Conservation (phyloP, 164 flowering plant genomes). For the Litsea cubeba region DNA sequence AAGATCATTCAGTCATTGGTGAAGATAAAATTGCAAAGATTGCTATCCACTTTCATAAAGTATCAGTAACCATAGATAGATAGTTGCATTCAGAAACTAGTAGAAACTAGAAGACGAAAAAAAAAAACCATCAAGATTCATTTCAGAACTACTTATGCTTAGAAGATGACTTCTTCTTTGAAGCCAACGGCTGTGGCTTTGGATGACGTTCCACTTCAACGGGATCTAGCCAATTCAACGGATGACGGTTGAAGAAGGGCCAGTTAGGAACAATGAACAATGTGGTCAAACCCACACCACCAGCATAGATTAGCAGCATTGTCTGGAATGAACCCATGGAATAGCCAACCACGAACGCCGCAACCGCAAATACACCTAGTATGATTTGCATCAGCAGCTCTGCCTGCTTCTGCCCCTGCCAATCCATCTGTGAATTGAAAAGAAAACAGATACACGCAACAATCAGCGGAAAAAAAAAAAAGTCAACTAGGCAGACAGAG, state of each 20-base stretch:
- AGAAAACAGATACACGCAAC: not conserved
- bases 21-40: not conserved
- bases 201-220: constrained; percentile 70
- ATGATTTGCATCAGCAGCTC: constrained; percentile 89
- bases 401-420: constrained; percentile 94
- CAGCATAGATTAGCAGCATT: constrained; percentile 66
- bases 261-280: constrained; percentile 80
- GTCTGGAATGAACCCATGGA: constrained; percentile 55
- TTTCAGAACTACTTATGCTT: constrained; percentile 48
- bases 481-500: not conserved
- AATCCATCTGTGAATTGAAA: constrained; percentile 56
- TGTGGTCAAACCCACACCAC: constrained; percentile 68
- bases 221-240: constrained; percentile 82
- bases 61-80: not conserved
- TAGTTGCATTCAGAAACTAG: not conserved
- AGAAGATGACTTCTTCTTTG: constrained; percentile 51
- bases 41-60: not conserved
- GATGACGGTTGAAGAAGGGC: constrained; percentile 86
- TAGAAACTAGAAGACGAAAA: not conserved
- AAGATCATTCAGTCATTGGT: not conserved
- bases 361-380: constrained; percentile 56
- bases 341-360: constrained; percentile 57
- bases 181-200: constrained; percentile 41
- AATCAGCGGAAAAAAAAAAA: too few species aligned
- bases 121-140: not conserved